These are phyloP conservation scores for Ophiosphaerella herpotricha DNA, from an alignment of 2,329 filamentous ascomycete genomes.

Conservation along the genomic window DNA sequence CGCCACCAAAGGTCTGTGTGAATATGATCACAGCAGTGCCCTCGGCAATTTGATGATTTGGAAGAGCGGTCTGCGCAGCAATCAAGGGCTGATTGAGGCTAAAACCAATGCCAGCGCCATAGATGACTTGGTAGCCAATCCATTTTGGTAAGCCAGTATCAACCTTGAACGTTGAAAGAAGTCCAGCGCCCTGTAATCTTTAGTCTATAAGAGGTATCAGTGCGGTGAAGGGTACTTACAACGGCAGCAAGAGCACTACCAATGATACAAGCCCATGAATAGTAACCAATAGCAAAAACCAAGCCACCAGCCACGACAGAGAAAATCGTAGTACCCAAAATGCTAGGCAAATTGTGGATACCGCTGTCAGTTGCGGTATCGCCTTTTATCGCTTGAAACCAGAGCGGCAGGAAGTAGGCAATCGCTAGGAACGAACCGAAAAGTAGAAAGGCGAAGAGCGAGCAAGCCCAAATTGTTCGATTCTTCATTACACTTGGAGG, in stretches of 20 bases:
- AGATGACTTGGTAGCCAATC: constrained; percentile 54
- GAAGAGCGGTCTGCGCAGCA: constrained; percentile 43
- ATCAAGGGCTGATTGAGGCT: constrained; percentile 1
- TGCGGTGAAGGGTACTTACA: not conserved
- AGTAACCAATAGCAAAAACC: constrained; percentile 47
- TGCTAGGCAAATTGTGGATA: constrained; percentile 12
- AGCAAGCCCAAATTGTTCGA: constrained; percentile 12
- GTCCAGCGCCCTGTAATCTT: constrained; percentile 36
- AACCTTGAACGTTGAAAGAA: constrained; percentile 48
- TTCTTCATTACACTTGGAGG: constrained; percentile 19
- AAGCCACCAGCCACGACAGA: constrained; percentile 31
- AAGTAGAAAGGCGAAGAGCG: constrained; percentile 11
- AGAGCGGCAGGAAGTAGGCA: constrained; percentile 23
- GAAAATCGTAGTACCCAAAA: constrained; percentile 13
- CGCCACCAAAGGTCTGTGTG: constrained; percentile 46
- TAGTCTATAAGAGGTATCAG: not conserved
- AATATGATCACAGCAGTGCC: constrained; percentile 49
- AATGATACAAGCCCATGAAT: constrained; percentile 10
- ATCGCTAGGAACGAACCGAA: constrained; percentile 12
- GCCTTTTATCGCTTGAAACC: constrained; percentile 24
- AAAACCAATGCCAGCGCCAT: constrained; percentile 30
- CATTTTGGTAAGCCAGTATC: constrained; percentile 43
- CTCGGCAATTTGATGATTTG: constrained; percentile 40
- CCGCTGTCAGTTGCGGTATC: constrained; percentile 19
- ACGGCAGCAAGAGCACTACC: not conserved